Base-by-base conservation (phyloP, 2,329 filamentous ascomycete genomes). In the Cercospora sojina region DNA sequence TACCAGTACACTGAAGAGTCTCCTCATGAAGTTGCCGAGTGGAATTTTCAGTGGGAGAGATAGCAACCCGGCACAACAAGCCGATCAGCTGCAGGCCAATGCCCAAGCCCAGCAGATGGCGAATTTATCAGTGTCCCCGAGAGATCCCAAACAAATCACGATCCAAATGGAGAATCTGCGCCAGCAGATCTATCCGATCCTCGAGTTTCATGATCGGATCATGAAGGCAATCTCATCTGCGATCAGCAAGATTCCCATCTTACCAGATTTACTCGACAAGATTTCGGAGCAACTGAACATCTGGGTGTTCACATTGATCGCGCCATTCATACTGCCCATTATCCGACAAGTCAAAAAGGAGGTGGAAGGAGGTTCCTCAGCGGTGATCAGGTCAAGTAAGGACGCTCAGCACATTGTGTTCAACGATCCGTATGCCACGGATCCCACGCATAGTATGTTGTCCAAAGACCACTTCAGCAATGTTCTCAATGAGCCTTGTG, bases 401-500 rank as follows among this genome's bases (percentile, higher is more conserved):
- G 87, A 90, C 62, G 90, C 96, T 82, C 93, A 97, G 80, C 88
- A 91, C 74, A 86, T 95, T 71, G 92, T 97, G 57, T 97, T 96
- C 79, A 80, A 91, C 53, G 89, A 97, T 71, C 89, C 95, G 75
- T 69, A 85, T 60, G 90, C 83, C 69, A 88, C 87, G 20, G 90
- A 97, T 75, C 94, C 93, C 0, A 97, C 93, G 1, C 93, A 97
- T 82, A 96, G 92, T 20, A 97, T 97, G 93, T 83, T 97, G 60
- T 93, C 92, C 65, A 97, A 97, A 82, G 93, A 97, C 75, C 93
- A 97, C 80, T 97, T 97, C 78, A 91, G 90, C 70, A 96, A 96
- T 76, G 83, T 90, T 31, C 85, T 97, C 66, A 97, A 97, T 77
- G 93, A 97, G 76, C 86, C 93, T 53, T 93, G 92, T 55, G 93